phyloP scores from a whole-genome alignment of 2,329 filamentous ascomycete genomes.

The Botrytis porri region DNA sequence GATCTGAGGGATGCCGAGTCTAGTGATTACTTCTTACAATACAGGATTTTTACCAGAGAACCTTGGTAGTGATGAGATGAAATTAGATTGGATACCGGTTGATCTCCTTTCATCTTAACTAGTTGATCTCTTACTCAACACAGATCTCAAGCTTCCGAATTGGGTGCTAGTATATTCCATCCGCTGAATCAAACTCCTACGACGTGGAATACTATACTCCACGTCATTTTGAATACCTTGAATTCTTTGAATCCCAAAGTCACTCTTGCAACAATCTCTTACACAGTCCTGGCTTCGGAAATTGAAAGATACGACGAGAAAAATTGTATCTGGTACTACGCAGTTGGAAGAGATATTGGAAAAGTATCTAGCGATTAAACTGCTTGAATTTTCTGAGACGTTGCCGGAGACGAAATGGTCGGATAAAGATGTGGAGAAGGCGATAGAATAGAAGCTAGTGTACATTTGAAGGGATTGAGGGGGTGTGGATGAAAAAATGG shows the following conservation, averaged over 20 bases:
- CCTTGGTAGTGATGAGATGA: neutral
- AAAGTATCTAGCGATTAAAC: slow-evolving; percentile 9
- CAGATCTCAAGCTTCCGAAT: neutral
- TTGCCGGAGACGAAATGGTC: neutral
- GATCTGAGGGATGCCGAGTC: slow-evolving; percentile 1
- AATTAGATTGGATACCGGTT: slow-evolving; percentile 12
- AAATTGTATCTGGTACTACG: neutral
- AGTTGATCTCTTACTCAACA: neutral
- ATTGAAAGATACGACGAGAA: neutral
- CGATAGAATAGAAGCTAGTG: neutral
- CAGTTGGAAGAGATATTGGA: neutral
- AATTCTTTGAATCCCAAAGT: neutral
- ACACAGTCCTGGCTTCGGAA: neutral
- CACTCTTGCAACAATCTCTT: neutral
- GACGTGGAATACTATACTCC: neutral
- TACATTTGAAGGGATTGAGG: neutral
- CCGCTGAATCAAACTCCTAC: neutral
- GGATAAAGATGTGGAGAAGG: neutral
- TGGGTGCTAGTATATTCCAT: neutral
- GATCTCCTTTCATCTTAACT: slow-evolving; percentile 9
- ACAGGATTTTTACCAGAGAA: neutral
- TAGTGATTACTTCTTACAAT: neutral
- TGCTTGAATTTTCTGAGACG: slow-evolving; percentile 6
- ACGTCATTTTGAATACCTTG: neutral
- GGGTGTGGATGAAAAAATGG: slow-evolving; percentile 12